A percentile compares a stretch with the other conserved stretches of the same genome.
These are phyloP conservation scores for Pseudogymnoascus sp. DNA, from an alignment of 2,329 filamentous ascomycete species.

Conservation along the genomic window DNA sequence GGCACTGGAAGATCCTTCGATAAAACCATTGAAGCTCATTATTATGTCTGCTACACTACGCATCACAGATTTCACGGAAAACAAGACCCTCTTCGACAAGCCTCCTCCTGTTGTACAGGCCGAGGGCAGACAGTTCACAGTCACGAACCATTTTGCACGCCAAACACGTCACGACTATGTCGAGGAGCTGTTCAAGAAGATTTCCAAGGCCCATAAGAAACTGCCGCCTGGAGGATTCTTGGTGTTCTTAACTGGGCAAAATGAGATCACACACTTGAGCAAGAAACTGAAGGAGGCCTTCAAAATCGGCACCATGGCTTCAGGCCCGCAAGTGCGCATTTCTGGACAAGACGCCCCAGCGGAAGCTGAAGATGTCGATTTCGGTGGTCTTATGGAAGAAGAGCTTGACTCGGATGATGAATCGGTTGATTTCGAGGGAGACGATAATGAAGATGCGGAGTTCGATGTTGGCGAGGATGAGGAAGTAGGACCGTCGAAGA, in stretches of 20 bases:
- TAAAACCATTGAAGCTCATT: constrained; percentile 79
- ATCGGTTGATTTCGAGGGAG: constrained; percentile 54
- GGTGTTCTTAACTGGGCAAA: constrained; percentile 89
- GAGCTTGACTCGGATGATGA: constrained; percentile 51
- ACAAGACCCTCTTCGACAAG: constrained; percentile 67
- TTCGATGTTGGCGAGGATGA: constrained; percentile 56
- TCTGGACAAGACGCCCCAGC: constrained; percentile 70
- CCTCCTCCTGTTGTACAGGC: constrained; percentile 81
- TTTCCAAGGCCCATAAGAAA: constrained; percentile 80
- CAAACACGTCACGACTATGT: constrained; percentile 81
- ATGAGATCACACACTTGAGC: constrained; percentile 79
- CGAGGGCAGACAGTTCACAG: constrained; percentile 85
- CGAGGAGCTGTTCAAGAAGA: constrained; percentile 81
- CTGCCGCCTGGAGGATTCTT: constrained; percentile 85
- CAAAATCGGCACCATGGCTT: constrained; percentile 37
- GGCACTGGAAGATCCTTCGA: constrained; percentile 59
- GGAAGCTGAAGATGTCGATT: constrained; percentile 80
- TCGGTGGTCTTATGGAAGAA: constrained; percentile 58
- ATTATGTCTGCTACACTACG: constrained; percentile 97
- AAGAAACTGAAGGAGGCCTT: constrained; percentile 66
- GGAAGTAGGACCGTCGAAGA: constrained; percentile 58
- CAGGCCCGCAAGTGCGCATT: constrained; percentile 63
- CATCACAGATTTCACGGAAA: constrained; percentile 84
- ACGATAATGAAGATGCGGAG: constrained; percentile 38
- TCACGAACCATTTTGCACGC: constrained; percentile 81